phyloP scores from a whole-genome alignment of 2,329 filamentous ascomycete species.

The Fusarium succisae region DNA sequence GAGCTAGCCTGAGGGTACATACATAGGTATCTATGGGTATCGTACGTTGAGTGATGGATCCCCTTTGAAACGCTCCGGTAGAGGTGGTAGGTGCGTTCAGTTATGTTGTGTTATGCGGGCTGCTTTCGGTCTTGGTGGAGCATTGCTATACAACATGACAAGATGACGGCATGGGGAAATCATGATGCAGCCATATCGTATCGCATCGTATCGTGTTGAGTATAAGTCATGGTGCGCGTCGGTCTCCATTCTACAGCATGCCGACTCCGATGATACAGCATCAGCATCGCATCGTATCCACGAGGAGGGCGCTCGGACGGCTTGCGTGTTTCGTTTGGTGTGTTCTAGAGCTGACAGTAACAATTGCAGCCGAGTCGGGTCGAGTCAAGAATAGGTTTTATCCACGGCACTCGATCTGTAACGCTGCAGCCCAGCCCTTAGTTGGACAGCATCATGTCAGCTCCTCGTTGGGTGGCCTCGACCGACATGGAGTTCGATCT shows the following conservation, averaged over 20 bases:
- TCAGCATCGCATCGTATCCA: constrained; percentile 30
- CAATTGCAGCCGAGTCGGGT: neutral
- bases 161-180: constrained; percentile 36
- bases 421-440: constrained; percentile 27
- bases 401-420: neutral
- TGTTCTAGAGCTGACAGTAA: neutral
- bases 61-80: constrained; percentile 26
- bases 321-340: constrained; percentile 27
- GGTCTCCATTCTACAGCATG: constrained; percentile 13
- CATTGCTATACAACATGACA: constrained; percentile 8
- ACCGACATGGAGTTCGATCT: constrained; percentile 8
- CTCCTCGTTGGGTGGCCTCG: constrained; percentile 12
- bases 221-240: neutral
- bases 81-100: constrained; percentile 15
- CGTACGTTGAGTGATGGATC: constrained; percentile 30
- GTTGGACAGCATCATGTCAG: constrained; percentile 33
- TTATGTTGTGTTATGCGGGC: neutral
- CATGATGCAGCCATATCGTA: constrained; percentile 33
- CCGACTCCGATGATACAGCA: constrained; percentile 28
- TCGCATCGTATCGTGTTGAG: constrained; percentile 9
- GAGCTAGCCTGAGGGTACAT: neutral
- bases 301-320: constrained; percentile 26
- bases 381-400: neutral
- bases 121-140: constrained; percentile 14
- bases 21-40: neutral